A percentile compares a stretch with the other conserved stretches of the same genome.
Conservation (phyloP, 768 basidiomycete genomes). For the Botryobasidium botryosum region DNA sequence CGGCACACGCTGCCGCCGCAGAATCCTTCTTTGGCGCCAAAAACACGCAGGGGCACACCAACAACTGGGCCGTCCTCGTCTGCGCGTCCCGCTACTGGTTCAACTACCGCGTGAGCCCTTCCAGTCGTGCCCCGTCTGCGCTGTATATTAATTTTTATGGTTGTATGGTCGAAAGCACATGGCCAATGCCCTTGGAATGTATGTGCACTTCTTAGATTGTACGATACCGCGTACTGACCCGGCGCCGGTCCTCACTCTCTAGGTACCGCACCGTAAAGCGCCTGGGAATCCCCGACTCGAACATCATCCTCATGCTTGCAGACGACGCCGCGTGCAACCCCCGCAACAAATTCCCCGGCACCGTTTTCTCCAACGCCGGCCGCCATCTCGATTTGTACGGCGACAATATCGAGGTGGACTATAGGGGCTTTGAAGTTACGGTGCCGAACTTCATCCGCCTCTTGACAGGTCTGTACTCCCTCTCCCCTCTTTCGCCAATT, state of each 20-base stretch:
- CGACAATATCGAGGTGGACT: slow-evolving; percentile 95
- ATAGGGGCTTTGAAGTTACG: slow-evolving; percentile 93
- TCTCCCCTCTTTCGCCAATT: slow-evolving; percentile 3
- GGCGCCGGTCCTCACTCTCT: neutral
- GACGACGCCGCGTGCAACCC: slow-evolving; percentile 92
- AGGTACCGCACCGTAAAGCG: slow-evolving; percentile 98
- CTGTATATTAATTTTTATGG: neutral
- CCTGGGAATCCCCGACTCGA: slow-evolving; percentile 93
- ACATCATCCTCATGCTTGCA: slow-evolving; percentile 97
- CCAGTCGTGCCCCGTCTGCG: neutral
- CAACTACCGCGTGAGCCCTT: slow-evolving; percentile 72
- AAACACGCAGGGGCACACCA: slow-evolving; percentile 43
- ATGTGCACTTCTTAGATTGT: slow-evolving; percentile 13
- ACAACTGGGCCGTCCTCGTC: slow-evolving; percentile 97
- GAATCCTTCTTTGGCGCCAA: neutral
- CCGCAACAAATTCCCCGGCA: slow-evolving; percentile 80
- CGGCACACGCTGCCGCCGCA: neutral
- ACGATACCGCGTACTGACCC: neutral
- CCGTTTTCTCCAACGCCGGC: slow-evolving; percentile 79
- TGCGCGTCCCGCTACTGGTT: slow-evolving; percentile 95
- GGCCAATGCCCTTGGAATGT: slow-evolving; percentile 97
- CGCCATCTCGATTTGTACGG: slow-evolving; percentile 81
- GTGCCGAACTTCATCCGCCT: slow-evolving; percentile 92
- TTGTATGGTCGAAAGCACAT: slow-evolving; percentile 52
- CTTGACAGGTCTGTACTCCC: slow-evolving; percentile 52